Evolutionary conservation across 208 protist genomes (phyloP).

Genomic region (Crithidia expoeki): DNA sequence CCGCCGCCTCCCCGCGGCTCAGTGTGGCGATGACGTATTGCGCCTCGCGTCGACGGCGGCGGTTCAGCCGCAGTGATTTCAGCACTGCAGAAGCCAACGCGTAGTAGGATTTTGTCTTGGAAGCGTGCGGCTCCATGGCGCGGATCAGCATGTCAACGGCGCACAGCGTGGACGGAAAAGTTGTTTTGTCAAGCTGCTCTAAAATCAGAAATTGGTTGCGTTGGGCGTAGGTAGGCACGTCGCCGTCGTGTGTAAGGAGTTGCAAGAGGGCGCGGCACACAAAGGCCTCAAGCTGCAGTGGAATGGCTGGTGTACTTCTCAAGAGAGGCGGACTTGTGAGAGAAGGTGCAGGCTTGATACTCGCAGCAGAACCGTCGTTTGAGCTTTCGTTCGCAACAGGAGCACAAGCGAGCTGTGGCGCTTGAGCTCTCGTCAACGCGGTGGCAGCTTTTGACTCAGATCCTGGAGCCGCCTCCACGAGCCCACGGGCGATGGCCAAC

Average conservation of each 20-base stretch:
- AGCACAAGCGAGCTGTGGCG: neutral
- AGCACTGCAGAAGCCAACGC: slow-evolving; percentile 70
- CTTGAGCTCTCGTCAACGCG: neutral
- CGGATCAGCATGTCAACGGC: slow-evolving; percentile 60
- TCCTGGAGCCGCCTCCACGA: slow-evolving; percentile 3
- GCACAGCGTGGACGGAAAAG: slow-evolving; percentile 59
- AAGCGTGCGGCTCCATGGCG: slow-evolving; percentile 57
- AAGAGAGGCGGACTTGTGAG: no score
- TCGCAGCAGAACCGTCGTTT: no score
- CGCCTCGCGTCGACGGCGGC: slow-evolving; percentile 22
- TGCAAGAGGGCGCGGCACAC: slow-evolving; percentile 54
- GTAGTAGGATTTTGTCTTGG: slow-evolving; percentile 62
- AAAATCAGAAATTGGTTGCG: slow-evolving; percentile 71
- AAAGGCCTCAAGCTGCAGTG: slow-evolving; percentile 70
- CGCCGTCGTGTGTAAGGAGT: slow-evolving; percentile 48
- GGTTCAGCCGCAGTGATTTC: slow-evolving; percentile 52
- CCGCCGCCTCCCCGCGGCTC: slow-evolving; percentile 11
- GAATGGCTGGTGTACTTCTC: slow-evolving; percentile 36
- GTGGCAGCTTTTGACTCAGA: neutral
- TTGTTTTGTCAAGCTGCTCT: slow-evolving; percentile 60
- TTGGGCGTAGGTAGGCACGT: slow-evolving; percentile 62
- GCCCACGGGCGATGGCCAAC: slow-evolving; percentile 15
- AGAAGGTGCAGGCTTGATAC: no score
- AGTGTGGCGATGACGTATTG: slow-evolving; percentile 13
- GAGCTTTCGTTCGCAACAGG: no score